phyloP scores from a whole-genome alignment of 441 rosid genomes.

The Brassica balearica region DNA sequence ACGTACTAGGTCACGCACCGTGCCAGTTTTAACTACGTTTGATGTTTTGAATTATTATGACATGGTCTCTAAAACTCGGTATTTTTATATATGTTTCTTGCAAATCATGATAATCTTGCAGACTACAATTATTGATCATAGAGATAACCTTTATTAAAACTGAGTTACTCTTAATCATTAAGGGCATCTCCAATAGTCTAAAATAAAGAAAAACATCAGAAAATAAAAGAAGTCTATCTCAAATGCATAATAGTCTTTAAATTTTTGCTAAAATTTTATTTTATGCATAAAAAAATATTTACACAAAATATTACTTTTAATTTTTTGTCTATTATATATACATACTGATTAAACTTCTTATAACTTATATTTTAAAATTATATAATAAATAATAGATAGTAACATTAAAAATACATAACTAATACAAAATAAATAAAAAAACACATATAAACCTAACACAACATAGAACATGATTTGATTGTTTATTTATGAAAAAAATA shows the following conservation, averaged over 20 bases:
- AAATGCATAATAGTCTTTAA: background rate
- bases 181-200: background rate
- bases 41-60: background rate
- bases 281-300: too few relatives aligned
- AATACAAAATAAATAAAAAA: too few relatives aligned
- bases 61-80: background rate
- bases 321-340: background rate
- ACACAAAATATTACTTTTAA: too few relatives aligned
- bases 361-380: background rate
- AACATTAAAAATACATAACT: background rate
- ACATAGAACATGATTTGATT: background rate
- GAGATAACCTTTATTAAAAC: background rate
- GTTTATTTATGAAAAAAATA: background rate
- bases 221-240: background rate
- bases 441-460: background rate
- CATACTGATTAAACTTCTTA: background rate
- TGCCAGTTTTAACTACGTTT: background rate
- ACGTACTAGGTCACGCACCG: background rate
- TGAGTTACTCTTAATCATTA: background rate
- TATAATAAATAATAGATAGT: too few relatives aligned
- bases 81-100: background rate
- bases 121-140: slow-evolving; percentile 6
- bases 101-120: background rate
- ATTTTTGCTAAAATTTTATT: background rate
- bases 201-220: background rate